Evolutionary conservation across 345 rosid genomes (phyloP).

Genomic region (Euphorbia pulcherrima): DNA sequence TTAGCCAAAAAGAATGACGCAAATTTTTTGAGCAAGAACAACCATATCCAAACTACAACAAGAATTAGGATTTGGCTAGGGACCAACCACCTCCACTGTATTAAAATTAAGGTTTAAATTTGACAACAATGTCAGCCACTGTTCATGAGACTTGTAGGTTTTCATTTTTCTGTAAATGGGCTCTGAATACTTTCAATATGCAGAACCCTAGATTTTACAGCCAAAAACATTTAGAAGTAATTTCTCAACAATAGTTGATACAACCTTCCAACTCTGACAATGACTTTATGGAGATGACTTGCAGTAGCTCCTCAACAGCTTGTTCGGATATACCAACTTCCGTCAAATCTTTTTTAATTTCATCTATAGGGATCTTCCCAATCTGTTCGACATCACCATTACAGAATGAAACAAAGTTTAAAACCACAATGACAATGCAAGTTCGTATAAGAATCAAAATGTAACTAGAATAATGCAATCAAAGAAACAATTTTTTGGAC

Average conservation of each 20-base stretch:
- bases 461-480: neutral
- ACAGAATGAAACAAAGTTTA: neutral
- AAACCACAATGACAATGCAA: neutral
- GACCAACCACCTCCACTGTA: neutral
- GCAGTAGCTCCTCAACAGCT: conserved; percentile 63
- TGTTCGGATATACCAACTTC: conserved; percentile 60
- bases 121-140: neutral
- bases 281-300: conserved; percentile 72
- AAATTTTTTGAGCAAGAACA: neutral
- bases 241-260: conserved; percentile 11
- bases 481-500: no score
- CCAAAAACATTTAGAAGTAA: conserved; percentile 1
- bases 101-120: neutral
- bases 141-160: neutral
- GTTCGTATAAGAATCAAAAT: conserved; percentile 7
- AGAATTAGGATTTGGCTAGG: neutral
- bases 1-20: neutral
- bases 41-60: neutral
- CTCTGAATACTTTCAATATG: neutral
- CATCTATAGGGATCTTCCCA: conserved; percentile 71
- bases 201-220: neutral
- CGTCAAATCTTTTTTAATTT: conserved; percentile 65
- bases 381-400: conserved; percentile 40
- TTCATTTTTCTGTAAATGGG: neutral
- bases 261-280: conserved; percentile 76